Evolutionary conservation across 768 basidiomycete species (phyloP), one percentile per base, ranked within the genome.

Genomic region (Leccinum obscurum): DNA sequence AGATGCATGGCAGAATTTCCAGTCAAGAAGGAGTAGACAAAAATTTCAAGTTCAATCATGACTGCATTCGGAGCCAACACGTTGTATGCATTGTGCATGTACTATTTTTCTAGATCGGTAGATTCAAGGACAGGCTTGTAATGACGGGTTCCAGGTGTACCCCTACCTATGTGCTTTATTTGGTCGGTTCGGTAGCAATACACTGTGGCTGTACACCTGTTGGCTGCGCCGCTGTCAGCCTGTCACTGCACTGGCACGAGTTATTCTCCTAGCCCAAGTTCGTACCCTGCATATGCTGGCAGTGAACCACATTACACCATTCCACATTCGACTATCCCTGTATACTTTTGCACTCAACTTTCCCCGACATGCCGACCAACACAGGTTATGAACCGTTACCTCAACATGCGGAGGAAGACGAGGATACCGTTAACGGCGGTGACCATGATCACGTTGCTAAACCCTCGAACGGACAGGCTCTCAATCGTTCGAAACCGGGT

Each of bases 331-430:
- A 67, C 60, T 30, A 3, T 52, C 49, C 13, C 22, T 39, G 17
- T 24, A 32, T 34, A 60, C 30, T 57, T 44, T 28, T n/a, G 20
- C 52, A 15, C 48, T 49, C 37, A 39, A 58, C 17, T 44, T 48
- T 50, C 56, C 54, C 57, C 64, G 56, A 35, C 11, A 83, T 83
- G 81, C 77, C 78, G 17, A 77, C 71, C 61, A 70, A 77, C 55
- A 68, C 81, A 35, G 80, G 80, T 52, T 83, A 83, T 62, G 78
- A 83, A 60, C 79, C 75, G 8, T 65, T 83, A 46, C 73, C 81
- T 6, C 81, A 83, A 66, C 71, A 65, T 24, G 65, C 61, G 8
- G 77, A 80, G 52, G 75, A 77, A 49, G 78, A 80, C 57, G 75
- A 75, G 28, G 73, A 77, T 41, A 74, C 66, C 6, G 63, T 73